Evolutionary conservation across 345 rosid species (phyloP).

Genomic region (Moricandia arvensis): DNA sequence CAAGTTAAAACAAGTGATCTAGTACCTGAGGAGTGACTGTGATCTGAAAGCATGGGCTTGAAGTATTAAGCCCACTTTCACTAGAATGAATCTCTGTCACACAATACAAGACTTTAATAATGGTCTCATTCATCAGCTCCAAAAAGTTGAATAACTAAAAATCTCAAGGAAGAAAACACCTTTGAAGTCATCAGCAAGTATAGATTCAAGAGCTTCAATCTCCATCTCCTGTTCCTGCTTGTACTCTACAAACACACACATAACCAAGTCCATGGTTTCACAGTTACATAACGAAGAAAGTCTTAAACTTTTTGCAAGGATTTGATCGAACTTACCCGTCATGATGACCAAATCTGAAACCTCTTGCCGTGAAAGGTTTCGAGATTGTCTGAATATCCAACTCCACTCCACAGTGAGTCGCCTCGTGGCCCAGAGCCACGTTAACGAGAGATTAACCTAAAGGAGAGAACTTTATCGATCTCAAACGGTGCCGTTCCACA

Average conservation of each 20-base stretch:
- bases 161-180: conserved; percentile 47
- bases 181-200: conserved; percentile 93
- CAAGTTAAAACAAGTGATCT: not conserved
- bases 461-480: conserved; percentile 21
- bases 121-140: no score
- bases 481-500: conserved; percentile 20
- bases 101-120: not conserved
- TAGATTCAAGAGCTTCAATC: conserved; percentile 82
- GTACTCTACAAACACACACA: no score
- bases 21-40: conserved; percentile 74
- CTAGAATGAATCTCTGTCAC: conserved; percentile 72
- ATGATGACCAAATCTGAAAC: conserved; percentile 23
- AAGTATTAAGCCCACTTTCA: conserved; percentile 92
- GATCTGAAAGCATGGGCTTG: conserved; percentile 77
- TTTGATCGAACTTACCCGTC: conserved; percentile 31
- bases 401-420: conserved; percentile 24
- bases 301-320: not conserved
- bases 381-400: no score
- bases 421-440: no score
- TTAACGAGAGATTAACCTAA: conserved; percentile 25
- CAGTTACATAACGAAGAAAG: no score
- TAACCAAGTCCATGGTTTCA: no score
- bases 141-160: no score
- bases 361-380: no score
- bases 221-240: no score